A percentile compares a stretch with the other conserved stretches of the same genome.
Conservation (phyloP, 2,329 filamentous ascomycete genomes). For the Aspergillus sergii region DNA sequence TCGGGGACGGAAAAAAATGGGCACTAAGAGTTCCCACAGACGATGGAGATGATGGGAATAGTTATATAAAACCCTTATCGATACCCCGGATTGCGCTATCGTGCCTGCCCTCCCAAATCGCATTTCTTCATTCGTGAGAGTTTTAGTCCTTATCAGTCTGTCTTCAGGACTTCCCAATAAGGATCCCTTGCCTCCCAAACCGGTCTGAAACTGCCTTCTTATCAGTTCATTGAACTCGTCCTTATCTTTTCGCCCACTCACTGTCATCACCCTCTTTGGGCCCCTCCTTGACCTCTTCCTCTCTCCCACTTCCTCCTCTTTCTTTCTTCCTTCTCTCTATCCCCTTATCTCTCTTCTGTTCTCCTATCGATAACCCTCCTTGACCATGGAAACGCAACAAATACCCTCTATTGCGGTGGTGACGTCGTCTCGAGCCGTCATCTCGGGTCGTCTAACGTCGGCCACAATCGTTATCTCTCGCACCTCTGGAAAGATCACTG, state of each 20-base stretch:
- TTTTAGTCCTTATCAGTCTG: slow-evolving; percentile 12
- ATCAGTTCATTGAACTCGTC: slow-evolving; percentile 7
- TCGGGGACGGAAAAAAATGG: neutral
- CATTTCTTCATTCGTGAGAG: neutral
- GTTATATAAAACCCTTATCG: slow-evolving; percentile 15
- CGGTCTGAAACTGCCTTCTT: neutral
- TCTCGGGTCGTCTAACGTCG: slow-evolving; percentile 74
- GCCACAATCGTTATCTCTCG: slow-evolving; percentile 82
- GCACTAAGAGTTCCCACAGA: neutral
- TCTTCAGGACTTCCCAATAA: neutral
- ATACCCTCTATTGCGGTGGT: slow-evolving; percentile 68
- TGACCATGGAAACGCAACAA: slow-evolving; percentile 24
- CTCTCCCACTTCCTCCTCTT: neutral
- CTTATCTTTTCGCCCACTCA: slow-evolving; percentile 9
- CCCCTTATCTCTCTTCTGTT: slow-evolving; percentile 19
- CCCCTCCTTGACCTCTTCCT: slow-evolving; percentile 3
- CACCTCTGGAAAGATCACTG: slow-evolving; percentile 79
- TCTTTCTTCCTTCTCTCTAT: slow-evolving; percentile 10
- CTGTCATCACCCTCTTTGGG: slow-evolving; percentile 1
- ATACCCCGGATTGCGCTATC: slow-evolving; percentile 9
- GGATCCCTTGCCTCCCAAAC: slow-evolving; percentile 7
- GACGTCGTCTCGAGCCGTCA: slow-evolving; percentile 78
- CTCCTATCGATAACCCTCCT: slow-evolving; percentile 7
- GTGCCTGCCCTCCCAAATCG: neutral
- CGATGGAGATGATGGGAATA: neutral